phyloP scores from a whole-genome alignment of 768 basidiomycete species.

The Tricholoma sp. region DNA sequence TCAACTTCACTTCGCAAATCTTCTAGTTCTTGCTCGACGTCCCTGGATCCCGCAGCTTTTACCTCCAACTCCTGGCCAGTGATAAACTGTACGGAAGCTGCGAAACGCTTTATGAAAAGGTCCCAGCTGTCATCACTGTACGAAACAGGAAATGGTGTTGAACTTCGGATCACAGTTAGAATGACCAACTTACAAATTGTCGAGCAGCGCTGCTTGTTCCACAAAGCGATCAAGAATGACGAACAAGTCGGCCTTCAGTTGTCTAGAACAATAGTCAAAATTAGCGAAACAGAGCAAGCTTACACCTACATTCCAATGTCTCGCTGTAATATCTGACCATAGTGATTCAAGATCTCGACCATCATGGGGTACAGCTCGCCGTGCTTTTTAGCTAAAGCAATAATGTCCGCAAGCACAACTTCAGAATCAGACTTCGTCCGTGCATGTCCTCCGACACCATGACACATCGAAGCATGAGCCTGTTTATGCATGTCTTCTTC shows the following conservation, averaged over 20 bases:
- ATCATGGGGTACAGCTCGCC: constrained; percentile 58
- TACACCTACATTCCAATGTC: constrained; percentile 55
- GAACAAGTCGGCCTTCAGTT: constrained; percentile 55
- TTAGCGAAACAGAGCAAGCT: background rate
- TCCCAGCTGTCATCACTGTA: constrained; percentile 66
- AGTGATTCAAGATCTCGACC: constrained; percentile 54
- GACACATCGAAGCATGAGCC: constrained; percentile 31
- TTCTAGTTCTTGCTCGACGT: constrained; percentile 60
- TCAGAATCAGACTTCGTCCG: constrained; percentile 45
- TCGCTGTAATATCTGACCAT: constrained; percentile 50
- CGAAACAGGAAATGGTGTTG: constrained; percentile 9
- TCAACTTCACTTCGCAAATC: constrained; percentile 55
- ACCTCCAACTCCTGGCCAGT: constrained; percentile 62
- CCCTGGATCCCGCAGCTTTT: constrained; percentile 31
- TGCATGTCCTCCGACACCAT: constrained; percentile 23
- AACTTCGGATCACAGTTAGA: background rate
- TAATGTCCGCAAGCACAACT: constrained; percentile 52
- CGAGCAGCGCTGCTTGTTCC: constrained; percentile 50
- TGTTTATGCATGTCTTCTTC: constrained; percentile 79
- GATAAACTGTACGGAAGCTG: constrained; percentile 56
- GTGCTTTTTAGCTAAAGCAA: constrained; percentile 55
- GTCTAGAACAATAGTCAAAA: constrained; percentile 30
- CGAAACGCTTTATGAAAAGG: constrained; percentile 53
- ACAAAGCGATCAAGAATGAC: constrained; percentile 61
- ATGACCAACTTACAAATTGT: constrained; percentile 51